Evolutionary conservation across 208 protist genomes (phyloP).

Genomic region (Leishmania amazonensis): DNA sequence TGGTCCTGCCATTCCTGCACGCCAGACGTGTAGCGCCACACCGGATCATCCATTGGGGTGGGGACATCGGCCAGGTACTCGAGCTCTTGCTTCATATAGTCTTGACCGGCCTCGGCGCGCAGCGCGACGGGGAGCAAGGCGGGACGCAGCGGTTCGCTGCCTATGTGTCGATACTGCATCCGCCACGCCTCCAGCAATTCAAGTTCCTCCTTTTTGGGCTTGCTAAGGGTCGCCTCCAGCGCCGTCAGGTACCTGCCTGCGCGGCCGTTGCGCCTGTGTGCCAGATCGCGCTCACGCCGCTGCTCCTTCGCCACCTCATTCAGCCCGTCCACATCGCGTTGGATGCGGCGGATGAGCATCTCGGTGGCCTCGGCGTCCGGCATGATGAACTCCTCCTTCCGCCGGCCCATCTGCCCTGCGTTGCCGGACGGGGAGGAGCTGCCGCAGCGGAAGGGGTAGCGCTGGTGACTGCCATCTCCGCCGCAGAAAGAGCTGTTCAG

Average conservation of each 20-base stretch:
- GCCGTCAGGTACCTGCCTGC: constrained; percentile 22
- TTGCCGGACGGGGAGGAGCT: not conserved
- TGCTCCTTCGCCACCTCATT: constrained; percentile 86
- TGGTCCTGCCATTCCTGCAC: constrained; percentile 44
- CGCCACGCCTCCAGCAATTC: constrained; percentile 66
- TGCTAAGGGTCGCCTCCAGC: constrained; percentile 26
- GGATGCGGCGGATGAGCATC: constrained; percentile 69
- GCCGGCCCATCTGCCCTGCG: not conserved
- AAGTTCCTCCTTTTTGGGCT: constrained; percentile 42
- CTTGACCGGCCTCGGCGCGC: constrained; percentile 50
- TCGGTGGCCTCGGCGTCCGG: constrained; percentile 62
- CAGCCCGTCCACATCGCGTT: constrained; percentile 78
- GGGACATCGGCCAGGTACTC: constrained; percentile 18
- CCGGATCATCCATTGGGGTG: constrained; percentile 15
- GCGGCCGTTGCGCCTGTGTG: constrained; percentile 19
- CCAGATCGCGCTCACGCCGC: constrained; percentile 43
- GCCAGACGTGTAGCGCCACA: constrained; percentile 28
- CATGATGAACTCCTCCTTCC: constrained; percentile 66
- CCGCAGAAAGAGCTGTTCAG: not conserved
- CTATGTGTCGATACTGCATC: constrained; percentile 30
- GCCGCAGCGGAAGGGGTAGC: not conserved
- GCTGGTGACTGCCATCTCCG: not conserved
- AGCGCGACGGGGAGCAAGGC: constrained; percentile 54
- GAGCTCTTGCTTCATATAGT: constrained; percentile 65
- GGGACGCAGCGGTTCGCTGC: constrained; percentile 39